Evolutionary conservation across 129 eudicot species (phyloP).

Genomic region (Flaveria trinervia): DNA sequence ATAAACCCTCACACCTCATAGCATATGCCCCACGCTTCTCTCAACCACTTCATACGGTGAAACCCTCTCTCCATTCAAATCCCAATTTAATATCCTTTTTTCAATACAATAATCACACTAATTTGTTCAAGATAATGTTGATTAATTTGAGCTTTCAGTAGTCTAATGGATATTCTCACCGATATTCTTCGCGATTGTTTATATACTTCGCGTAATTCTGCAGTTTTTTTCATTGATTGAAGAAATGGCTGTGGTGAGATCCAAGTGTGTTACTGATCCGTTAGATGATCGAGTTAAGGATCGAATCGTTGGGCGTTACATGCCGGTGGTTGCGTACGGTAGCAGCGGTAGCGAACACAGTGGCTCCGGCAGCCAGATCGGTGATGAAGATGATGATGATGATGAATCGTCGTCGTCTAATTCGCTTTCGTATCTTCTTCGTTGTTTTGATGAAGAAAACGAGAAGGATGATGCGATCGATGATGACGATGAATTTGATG

Average conservation of each 20-base stretch:
- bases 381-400: constrained; percentile 27
- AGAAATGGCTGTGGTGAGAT: constrained; percentile 52
- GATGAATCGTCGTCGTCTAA: constrained; percentile 31
- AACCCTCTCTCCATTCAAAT: constrained; percentile 14
- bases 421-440: constrained; percentile 64
- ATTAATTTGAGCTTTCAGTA: constrained; percentile 17
- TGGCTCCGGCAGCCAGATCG: constrained; percentile 37
- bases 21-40: constrained; percentile 29
- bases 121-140: constrained; percentile 28
- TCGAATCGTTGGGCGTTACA: constrained; percentile 46
- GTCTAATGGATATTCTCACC: constrained; percentile 32
- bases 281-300: constrained; percentile 58
- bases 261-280: constrained; percentile 65
- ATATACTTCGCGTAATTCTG: constrained; percentile 12
- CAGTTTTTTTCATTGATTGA: background rate
- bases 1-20: constrained; percentile 21
- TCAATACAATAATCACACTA: constrained; percentile 23
- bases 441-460: constrained; percentile 40
- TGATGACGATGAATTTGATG: constrained; percentile 26
- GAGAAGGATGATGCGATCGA: constrained; percentile 1
- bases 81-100: constrained; percentile 14
- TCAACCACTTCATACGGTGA: constrained; percentile 13
- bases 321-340: constrained; percentile 31
- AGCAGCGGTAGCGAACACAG: constrained; percentile 72
- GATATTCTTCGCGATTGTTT: constrained; percentile 18